These are phyloP conservation scores for Mortierella sp. DNA, from an alignment of 371 early-diverging fungal genomes.

Conservation along the genomic window DNA sequence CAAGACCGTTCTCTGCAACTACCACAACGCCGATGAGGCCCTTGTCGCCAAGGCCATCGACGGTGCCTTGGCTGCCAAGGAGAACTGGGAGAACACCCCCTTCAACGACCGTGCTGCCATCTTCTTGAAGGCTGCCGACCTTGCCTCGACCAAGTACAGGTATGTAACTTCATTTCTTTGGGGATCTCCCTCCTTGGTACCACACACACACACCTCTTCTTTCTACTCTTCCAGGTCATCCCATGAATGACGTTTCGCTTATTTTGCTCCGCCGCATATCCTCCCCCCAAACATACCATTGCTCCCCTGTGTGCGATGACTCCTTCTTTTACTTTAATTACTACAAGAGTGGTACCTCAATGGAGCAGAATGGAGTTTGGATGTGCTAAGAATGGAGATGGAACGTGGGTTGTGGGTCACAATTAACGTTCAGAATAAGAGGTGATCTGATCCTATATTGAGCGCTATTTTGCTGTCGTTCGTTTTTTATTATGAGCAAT, in stretches of 20 bases:
- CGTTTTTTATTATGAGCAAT: slow-evolving; percentile 9
- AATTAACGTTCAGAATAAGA: slow-evolving; percentile 1
- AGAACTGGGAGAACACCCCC: slow-evolving; percentile 93
- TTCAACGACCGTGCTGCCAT: slow-evolving; percentile 96
- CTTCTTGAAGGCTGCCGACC: slow-evolving; percentile 98
- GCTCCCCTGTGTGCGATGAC: slow-evolving; percentile 1
- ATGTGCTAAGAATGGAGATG: neutral
- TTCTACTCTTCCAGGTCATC: neutral
- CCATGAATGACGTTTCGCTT: neutral
- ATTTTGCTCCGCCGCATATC: neutral
- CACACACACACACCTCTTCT: neutral
- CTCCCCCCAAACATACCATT: slow-evolving; percentile 1
- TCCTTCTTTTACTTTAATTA: slow-evolving; percentile 5
- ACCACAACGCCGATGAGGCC: slow-evolving; percentile 85
- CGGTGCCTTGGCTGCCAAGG: slow-evolving; percentile 89
- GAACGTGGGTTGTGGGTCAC: slow-evolving; percentile 31
- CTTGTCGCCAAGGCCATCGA: slow-evolving; percentile 90
- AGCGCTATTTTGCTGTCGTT: slow-evolving; percentile 12
- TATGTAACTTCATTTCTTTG: slow-evolving; percentile 43
- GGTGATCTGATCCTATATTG: slow-evolving; percentile 25
- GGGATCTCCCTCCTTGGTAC: neutral
- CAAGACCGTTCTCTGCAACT: slow-evolving; percentile 83
- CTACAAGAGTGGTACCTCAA: neutral
- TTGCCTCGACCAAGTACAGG: slow-evolving; percentile 91
- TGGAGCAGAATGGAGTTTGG: neutral